Evolutionary conservation across 306 rosid species (phyloP), one percentile per base, ranked within the genome.

Genomic region (Corylus avellana): DNA sequence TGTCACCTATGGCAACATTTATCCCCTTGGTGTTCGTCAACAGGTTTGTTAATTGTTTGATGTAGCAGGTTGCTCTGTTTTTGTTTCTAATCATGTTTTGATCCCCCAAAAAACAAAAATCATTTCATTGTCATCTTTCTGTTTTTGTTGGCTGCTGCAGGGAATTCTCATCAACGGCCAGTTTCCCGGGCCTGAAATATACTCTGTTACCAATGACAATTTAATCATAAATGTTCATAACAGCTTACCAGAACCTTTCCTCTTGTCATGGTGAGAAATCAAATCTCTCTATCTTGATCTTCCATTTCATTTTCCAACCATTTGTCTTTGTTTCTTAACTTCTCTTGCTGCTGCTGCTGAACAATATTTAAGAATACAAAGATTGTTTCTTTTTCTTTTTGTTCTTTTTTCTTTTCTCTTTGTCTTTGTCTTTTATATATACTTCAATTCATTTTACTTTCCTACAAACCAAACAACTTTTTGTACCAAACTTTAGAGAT

Each of bases 81-180:
- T 37, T 37, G 4, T 3, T 47, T 48, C 35, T 32, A 32, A 32
- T 32, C 35, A 32, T 48, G 51, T n/a, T 56, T 18, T 57, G 18
- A 57, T 57, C 63, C n/a, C n/a, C 5, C 7, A 7, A 22, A 22
- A 22, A 22, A 44, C n/a, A n/a, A 62, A 7, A 1, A 14, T 66
- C 50, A 37, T 39, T 4, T 32, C 4, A 14, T 70, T 8, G 35
- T 46, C 1, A 2, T 42, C 11, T 2, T 58, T n/a, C 35, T 7
- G 4, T 54, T 27, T 46, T 7, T 20, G 25, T 72, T 82, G 73
- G 39, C 7, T 74, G 35, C 35, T 64, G 79, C 83, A 92, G 98
- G 98, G 97, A 0, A 94, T 94, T 86, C 90, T 92, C 1, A 90
- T 94, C 11, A 92, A 94, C 70, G 98, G 98, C 0, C 92, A 90